Conservation (phyloP, 768 basidiomycete genomes). For the Paxillus involutus region DNA sequence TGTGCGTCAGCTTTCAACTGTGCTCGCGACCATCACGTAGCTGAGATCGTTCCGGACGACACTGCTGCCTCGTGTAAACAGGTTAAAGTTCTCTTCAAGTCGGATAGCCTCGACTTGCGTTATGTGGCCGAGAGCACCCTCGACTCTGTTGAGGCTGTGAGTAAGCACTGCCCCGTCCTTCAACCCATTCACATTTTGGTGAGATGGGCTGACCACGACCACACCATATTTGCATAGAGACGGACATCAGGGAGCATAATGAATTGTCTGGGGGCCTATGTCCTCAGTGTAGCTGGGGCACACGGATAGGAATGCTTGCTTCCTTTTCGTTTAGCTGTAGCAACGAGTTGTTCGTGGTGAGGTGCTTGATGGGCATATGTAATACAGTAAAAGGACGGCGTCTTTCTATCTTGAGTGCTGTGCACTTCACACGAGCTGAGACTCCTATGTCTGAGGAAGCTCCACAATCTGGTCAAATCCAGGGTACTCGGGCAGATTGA, state of each 20-base stretch:
- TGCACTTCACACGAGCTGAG: slow-evolving; percentile 6
- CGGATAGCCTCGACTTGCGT: slow-evolving; percentile 69
- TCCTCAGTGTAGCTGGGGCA: no score
- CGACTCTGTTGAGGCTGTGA: slow-evolving; percentile 24
- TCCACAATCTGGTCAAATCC: slow-evolving; percentile 86
- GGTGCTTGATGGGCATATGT: background rate
- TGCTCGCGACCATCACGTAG: slow-evolving; percentile 72
- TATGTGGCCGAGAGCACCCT: slow-evolving; percentile 62
- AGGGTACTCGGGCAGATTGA: slow-evolving; percentile 83
- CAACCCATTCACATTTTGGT: no score
- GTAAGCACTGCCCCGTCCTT: no score
- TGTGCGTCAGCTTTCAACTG: slow-evolving; percentile 98
- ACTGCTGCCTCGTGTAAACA: slow-evolving; percentile 40
- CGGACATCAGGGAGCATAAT: no score
- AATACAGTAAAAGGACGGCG: no score
- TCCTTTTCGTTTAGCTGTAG: background rate
- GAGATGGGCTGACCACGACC: no score
- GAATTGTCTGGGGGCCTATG: no score
- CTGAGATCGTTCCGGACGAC: slow-evolving; percentile 52
- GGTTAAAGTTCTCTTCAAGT: slow-evolving; percentile 63
- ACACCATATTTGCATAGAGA: no score
- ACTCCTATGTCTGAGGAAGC: slow-evolving; percentile 32
- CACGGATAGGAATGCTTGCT: no score
- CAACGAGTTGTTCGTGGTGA: background rate
- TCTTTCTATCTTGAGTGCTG: background rate